Conservation (phyloP, 352 stramenopile species). For the Phytophthora pinifolia region DNA sequence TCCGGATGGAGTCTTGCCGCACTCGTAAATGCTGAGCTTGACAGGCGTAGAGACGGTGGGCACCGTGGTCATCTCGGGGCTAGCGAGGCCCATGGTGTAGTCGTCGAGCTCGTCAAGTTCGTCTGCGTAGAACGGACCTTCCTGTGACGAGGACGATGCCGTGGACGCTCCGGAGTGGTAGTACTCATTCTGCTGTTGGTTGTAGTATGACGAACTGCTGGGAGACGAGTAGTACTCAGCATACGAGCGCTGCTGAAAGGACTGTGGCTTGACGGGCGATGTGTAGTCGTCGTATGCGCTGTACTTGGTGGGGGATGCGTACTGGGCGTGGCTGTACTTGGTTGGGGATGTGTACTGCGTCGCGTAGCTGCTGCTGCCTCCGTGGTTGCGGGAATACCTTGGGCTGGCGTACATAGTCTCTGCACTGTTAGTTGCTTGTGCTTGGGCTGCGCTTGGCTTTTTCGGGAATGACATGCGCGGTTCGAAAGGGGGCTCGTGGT, state of each 20-base stretch:
- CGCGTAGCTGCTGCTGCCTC: constrained; percentile 24
- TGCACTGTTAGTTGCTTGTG: constrained; percentile 6
- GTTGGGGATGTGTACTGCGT: constrained; percentile 27
- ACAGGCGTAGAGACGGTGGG: constrained; percentile 73
- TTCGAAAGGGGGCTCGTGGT: not conserved
- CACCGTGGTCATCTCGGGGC: constrained; percentile 76
- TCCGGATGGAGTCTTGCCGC: constrained; percentile 75
- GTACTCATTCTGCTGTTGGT: constrained; percentile 62
- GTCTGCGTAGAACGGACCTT: constrained; percentile 70
- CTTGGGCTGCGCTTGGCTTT: constrained; percentile 27
- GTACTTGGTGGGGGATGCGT: constrained; percentile 37
- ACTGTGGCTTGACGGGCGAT: constrained; percentile 37
- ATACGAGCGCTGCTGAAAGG: constrained; percentile 31
- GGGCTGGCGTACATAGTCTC: constrained; percentile 37
- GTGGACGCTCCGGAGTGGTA: constrained; percentile 77
- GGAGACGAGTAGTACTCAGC: constrained; percentile 45
- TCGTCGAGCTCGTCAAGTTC: constrained; percentile 76
- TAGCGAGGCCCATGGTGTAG: constrained; percentile 48
- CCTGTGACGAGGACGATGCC: constrained; percentile 76
- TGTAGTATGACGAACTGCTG: constrained; percentile 44
- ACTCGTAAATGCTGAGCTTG: constrained; percentile 73
- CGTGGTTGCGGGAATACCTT: constrained; percentile 40
- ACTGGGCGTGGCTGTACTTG: constrained; percentile 31
- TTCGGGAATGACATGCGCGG: constrained; percentile 38
- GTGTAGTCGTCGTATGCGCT: constrained; percentile 32